A percentile compares a stretch with the other conserved stretches of the same genome.
phyloP scores from a whole-genome alignment of 1,284 basidiomycete species.

The Tylopilus orsonianus region DNA sequence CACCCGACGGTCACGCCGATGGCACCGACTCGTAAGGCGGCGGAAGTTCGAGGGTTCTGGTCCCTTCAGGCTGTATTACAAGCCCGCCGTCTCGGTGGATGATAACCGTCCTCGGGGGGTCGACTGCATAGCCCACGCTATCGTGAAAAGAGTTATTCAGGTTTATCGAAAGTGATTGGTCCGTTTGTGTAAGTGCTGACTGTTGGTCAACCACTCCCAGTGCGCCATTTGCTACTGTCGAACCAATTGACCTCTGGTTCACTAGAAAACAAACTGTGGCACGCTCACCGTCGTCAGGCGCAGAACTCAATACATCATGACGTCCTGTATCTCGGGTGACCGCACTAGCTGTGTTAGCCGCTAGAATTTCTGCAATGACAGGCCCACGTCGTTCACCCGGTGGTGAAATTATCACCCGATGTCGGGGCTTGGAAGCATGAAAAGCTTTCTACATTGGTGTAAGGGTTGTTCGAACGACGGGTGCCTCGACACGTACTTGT shows the following conservation, averaged over 20 bases:
- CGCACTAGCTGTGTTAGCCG: neutral
- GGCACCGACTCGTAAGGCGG: slow-evolving; percentile 1
- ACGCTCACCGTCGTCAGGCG: neutral
- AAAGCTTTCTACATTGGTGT: neutral
- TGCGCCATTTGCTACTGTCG: neutral
- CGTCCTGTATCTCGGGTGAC: too few relatives aligned
- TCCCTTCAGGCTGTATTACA: neutral
- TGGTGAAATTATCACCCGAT: neutral
- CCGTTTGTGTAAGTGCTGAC: too few relatives aligned
- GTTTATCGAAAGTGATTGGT: neutral
- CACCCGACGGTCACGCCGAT: neutral
- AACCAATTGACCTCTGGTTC: neutral
- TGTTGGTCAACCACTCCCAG: neutral
- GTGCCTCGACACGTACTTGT: too few relatives aligned
- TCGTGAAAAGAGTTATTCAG: too few relatives aligned
- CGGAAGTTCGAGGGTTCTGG: neutral
- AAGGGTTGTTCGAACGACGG: neutral
- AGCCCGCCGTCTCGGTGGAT: neutral
- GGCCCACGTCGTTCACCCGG: neutral
- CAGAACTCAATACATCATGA: neutral
- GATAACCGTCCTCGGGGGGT: neutral
- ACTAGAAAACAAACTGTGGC: too few relatives aligned
- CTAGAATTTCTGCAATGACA: neutral
- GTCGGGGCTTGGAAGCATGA: neutral
- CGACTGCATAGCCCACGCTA: too few relatives aligned